A percentile compares a stretch with the other conserved stretches of the same genome.
phyloP scores from a whole-genome alignment of 805 yeast species.

The Metschnikowia vanudenii region DNA sequence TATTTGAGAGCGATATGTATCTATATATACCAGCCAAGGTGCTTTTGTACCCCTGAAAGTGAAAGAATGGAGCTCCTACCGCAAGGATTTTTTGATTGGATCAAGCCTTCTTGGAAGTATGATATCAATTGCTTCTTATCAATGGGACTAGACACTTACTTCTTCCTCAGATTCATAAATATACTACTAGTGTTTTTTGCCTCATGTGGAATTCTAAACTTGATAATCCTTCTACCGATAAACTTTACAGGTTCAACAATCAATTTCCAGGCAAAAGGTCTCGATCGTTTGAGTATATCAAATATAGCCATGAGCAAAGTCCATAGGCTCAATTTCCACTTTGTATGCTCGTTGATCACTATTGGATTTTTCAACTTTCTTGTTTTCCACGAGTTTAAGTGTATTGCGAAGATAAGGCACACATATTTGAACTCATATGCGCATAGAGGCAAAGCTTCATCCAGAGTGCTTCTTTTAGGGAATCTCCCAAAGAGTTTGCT shows the following conservation, averaged over 20 bases:
- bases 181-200: slow-evolving; percentile 51
- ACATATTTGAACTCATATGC: slow-evolving; percentile 31
- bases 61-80: slow-evolving; percentile 39
- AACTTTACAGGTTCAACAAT: slow-evolving; percentile 46
- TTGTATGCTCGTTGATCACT: slow-evolving; percentile 54
- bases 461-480: slow-evolving; percentile 41
- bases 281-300: slow-evolving; percentile 71
- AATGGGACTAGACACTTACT: slow-evolving; percentile 73
- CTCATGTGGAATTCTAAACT: slow-evolving; percentile 50
- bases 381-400: slow-evolving; percentile 54
- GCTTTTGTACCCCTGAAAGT: slow-evolving; percentile 41
- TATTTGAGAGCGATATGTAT: slow-evolving; percentile 32
- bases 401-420: slow-evolving; percentile 50
- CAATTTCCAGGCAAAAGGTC: slow-evolving; percentile 40
- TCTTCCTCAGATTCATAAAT: slow-evolving; percentile 61
- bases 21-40: slow-evolving; percentile 54
- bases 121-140: slow-evolving; percentile 45
- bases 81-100: slow-evolving; percentile 56
- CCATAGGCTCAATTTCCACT: slow-evolving; percentile 56
- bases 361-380: slow-evolving; percentile 56
- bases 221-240: slow-evolving; percentile 63
- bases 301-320: slow-evolving; percentile 58
- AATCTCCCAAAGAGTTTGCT: slow-evolving; percentile 43
- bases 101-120: slow-evolving; percentile 40
- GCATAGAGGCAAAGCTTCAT: slow-evolving; percentile 25